phyloP scores from a whole-genome alignment of 73 alveolate genomes.

The Paramecium caudatum region DNA sequence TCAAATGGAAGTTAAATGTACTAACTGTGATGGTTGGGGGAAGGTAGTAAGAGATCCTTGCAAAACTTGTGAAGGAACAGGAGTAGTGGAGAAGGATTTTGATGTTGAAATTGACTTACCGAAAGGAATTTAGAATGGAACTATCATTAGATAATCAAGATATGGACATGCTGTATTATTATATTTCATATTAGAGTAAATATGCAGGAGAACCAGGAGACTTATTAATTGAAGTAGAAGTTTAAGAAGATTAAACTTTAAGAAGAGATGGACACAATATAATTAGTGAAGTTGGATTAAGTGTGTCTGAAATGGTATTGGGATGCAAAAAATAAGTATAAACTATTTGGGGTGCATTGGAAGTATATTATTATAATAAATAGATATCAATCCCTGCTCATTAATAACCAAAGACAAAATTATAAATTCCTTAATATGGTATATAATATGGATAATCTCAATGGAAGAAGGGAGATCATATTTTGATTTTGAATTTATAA shows the following conservation, averaged over 20 bases:
- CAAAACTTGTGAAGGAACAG: neutral
- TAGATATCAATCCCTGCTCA: slow-evolving; percentile 51
- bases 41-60: slow-evolving; percentile 69
- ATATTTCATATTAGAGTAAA: neutral
- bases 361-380: neutral
- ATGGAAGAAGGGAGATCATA: slow-evolving; percentile 69
- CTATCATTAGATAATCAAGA: neutral
- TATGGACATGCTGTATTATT: slow-evolving; percentile 42
- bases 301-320: slow-evolving; percentile 52
- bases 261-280: slow-evolving; percentile 64
- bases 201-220: slow-evolving; percentile 42
- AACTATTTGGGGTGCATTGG: slow-evolving; percentile 62
- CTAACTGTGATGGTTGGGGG: slow-evolving; percentile 71
- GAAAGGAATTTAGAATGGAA: slow-evolving; percentile 49
- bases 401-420: slow-evolving; percentile 17
- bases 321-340: slow-evolving; percentile 45
- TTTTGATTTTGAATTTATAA: neutral
- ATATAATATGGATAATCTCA: slow-evolving; percentile 28
- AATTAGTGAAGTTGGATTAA: slow-evolving; percentile 43
- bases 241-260: neutral
- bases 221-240: slow-evolving; percentile 19
- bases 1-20: slow-evolving; percentile 57
- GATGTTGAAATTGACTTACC: slow-evolving; percentile 50
- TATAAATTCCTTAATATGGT: slow-evolving; percentile 44
- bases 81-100: neutral